Evolutionary conservation across 371 early-diverging fungal species (phyloP).

Genomic region (Umbelopsis sp.): DNA sequence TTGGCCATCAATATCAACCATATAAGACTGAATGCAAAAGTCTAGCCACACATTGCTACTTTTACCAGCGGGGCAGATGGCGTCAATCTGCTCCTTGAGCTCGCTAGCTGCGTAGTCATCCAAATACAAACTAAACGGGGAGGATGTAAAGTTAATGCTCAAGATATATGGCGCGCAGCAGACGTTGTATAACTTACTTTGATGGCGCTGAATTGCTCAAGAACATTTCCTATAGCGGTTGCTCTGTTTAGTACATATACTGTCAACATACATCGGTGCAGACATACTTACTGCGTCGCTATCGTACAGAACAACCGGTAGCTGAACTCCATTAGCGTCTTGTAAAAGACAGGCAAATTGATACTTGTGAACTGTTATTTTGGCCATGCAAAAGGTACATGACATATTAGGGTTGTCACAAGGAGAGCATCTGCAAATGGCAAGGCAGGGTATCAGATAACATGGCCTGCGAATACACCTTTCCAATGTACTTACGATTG

Average conservation of each 20-base stretch:
- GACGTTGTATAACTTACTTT: background rate
- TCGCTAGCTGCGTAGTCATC: background rate
- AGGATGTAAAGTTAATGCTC: background rate
- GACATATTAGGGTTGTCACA: background rate
- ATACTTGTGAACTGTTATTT: slow-evolving; percentile 19
- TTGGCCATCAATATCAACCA: background rate
- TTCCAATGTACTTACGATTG: slow-evolving; percentile 18
- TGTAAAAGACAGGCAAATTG: slow-evolving; percentile 20
- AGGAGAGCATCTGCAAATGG: background rate
- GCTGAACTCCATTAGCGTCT: slow-evolving; percentile 17
- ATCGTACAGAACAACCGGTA: slow-evolving; percentile 22
- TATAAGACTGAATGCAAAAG: slow-evolving; percentile 1
- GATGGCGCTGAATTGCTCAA: background rate
- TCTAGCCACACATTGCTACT: background rate
- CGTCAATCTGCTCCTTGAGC: background rate
- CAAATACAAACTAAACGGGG: background rate
- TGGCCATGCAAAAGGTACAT: slow-evolving; percentile 17
- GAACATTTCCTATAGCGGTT: background rate
- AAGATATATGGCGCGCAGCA: too few relatives aligned
- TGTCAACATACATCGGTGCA: background rate
- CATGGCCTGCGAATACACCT: too few relatives aligned
- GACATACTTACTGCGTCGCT: slow-evolving; percentile 24
- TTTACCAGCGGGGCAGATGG: slow-evolving; percentile 5
- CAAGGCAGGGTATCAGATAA: background rate
- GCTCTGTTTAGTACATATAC: background rate